These are phyloP conservation scores for Ophioceras dolichostomum DNA, from an alignment of 2,329 filamentous ascomycete genomes.

Conservation along the genomic window DNA sequence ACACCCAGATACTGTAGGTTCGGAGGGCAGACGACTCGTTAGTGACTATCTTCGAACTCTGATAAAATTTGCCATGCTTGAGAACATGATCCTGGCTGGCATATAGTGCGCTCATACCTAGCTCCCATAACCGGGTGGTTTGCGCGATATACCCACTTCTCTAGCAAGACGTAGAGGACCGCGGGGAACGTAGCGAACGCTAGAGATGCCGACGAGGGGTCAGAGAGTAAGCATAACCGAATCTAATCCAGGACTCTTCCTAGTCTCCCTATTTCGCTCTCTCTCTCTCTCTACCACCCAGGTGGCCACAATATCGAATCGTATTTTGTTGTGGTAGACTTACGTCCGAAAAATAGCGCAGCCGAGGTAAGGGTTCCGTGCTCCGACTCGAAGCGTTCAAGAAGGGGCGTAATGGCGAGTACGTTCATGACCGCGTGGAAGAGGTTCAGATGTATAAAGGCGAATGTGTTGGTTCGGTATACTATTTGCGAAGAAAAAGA, in stretches of 20 bases:
- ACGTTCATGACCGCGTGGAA: slow-evolving; percentile 74
- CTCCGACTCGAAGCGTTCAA: slow-evolving; percentile 89
- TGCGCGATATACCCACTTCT: slow-evolving; percentile 56
- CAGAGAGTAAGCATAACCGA: too few relatives aligned
- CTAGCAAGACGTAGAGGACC: slow-evolving; percentile 65
- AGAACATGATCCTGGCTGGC: background rate
- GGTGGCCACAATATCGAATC: too few relatives aligned
- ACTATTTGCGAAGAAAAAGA: slow-evolving; percentile 51
- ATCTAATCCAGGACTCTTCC: too few relatives aligned
- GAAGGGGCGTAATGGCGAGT: slow-evolving; percentile 68
- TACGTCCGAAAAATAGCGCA: slow-evolving; percentile 82
- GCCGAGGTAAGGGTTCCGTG: slow-evolving; percentile 84
- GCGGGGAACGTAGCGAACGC: slow-evolving; percentile 74
- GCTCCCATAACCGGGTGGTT: slow-evolving; percentile 72
- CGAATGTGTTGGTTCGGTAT: slow-evolving; percentile 87
- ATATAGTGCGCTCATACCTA: slow-evolving; percentile 41
- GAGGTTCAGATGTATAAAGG: slow-evolving; percentile 71
- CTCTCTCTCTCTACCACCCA: too few relatives aligned
- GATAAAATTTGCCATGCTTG: slow-evolving; percentile 7
- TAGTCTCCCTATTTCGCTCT: too few relatives aligned
- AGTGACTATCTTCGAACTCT: too few relatives aligned
- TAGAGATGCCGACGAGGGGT: too few relatives aligned
- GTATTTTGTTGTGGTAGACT: too few relatives aligned
- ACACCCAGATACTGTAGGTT: slow-evolving; percentile 69
- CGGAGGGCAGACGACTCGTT: slow-evolving; percentile 9